These are phyloP conservation scores for Calycina herbarum DNA, from an alignment of 2,329 filamentous ascomycete genomes.

Conservation along the genomic window DNA sequence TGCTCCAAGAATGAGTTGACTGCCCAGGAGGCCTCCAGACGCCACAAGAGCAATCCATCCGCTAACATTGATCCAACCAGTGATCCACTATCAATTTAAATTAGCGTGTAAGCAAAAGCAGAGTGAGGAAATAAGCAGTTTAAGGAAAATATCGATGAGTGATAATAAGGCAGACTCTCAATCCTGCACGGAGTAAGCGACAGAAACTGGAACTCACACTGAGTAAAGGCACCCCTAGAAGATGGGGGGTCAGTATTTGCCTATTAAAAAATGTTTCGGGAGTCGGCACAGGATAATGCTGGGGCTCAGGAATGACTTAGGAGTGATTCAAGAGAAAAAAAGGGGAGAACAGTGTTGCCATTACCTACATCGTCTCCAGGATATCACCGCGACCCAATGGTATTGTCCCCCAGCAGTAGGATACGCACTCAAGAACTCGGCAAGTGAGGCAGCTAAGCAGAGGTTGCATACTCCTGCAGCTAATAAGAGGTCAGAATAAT, in stretches of 20 bases:
- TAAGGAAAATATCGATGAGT: background rate
- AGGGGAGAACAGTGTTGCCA: too few relatives aligned
- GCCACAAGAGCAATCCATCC: slow-evolving; percentile 49
- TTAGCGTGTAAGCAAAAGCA: background rate
- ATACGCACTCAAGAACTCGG: slow-evolving; percentile 57
- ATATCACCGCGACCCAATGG: slow-evolving; percentile 57
- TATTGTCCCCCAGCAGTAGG: slow-evolving; percentile 58
- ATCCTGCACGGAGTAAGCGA: background rate
- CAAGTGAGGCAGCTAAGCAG: slow-evolving; percentile 56
- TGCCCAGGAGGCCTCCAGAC: slow-evolving; percentile 52
- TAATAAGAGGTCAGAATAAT: slow-evolving; percentile 52
- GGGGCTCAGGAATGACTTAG: too few relatives aligned
- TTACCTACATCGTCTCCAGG: slow-evolving; percentile 42
- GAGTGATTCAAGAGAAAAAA: too few relatives aligned
- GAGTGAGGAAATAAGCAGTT: background rate
- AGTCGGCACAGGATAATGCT: too few relatives aligned
- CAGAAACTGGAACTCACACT: slow-evolving; percentile 26
- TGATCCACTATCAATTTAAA: slow-evolving; percentile 37
- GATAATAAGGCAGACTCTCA: background rate
- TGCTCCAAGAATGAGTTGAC: slow-evolving; percentile 55
- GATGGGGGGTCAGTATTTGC: too few relatives aligned
- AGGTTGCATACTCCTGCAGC: slow-evolving; percentile 53
- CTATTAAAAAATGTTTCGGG: too few relatives aligned
- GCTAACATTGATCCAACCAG: slow-evolving; percentile 49
- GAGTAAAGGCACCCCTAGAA: slow-evolving; percentile 40